Evolutionary conservation across 352 stramenopile species (phyloP).

Genomic region (Pythium utonaiense): DNA sequence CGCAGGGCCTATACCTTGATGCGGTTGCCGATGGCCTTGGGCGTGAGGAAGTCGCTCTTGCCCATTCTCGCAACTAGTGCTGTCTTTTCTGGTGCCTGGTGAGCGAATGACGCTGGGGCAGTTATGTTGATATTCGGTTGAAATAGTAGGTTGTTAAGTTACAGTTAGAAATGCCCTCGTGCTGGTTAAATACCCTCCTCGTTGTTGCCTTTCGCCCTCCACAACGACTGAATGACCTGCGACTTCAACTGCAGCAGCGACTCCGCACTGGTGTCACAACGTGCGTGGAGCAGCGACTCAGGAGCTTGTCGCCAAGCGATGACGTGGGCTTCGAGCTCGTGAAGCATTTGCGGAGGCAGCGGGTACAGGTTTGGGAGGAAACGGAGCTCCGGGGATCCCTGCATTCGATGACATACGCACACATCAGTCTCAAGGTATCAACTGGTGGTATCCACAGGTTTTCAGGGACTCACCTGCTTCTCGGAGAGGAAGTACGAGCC

Average conservation of each 20-base stretch:
- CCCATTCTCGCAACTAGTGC: constrained; percentile 53
- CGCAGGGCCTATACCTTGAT: constrained; percentile 55
- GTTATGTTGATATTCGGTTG: too few species aligned
- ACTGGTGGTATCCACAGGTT: too few species aligned
- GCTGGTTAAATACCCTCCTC: background rate
- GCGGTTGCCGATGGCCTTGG: constrained; percentile 83
- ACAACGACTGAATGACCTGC: constrained; percentile 14
- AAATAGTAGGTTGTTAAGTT: background rate
- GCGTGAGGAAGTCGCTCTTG: constrained; percentile 83
- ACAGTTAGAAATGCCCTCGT: constrained; percentile 3
- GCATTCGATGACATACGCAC: background rate
- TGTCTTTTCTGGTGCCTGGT: background rate
- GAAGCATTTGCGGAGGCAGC: constrained; percentile 54
- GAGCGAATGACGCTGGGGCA: too few species aligned
- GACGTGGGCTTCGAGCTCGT: constrained; percentile 42
- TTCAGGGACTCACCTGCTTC: constrained; percentile 26
- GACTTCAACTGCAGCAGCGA: constrained; percentile 20
- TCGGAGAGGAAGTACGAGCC: constrained; percentile 58
- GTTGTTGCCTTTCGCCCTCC: background rate
- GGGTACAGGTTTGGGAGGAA: constrained; percentile 63
- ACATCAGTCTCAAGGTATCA: background rate
- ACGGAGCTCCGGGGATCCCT: constrained; percentile 32
- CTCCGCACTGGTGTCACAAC: constrained; percentile 3
- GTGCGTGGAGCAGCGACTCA: constrained; percentile 9
- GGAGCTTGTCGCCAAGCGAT: constrained; percentile 27